Conservation (phyloP, 177 flowering plant genomes). For the Vitis hybrid region DNA sequence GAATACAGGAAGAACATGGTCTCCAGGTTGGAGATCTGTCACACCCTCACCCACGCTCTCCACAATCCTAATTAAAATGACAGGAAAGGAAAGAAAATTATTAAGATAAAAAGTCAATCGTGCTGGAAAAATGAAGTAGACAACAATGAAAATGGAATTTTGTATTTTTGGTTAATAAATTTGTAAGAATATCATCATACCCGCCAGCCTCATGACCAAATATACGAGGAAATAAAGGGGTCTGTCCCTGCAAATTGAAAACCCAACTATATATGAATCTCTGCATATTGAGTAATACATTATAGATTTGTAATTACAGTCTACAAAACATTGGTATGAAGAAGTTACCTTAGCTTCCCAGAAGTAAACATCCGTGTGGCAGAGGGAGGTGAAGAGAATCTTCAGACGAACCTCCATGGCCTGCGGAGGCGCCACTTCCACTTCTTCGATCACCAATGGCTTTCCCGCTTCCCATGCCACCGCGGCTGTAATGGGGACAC, state of each 20-base stretch:
- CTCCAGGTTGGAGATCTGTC: conserved; percentile 52
- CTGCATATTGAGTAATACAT: too few species aligned
- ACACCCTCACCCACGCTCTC: conserved; percentile 68
- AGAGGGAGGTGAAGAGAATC: conserved; percentile 53
- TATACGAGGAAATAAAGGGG: conserved; percentile 56
- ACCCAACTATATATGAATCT: too few species aligned
- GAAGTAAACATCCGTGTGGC: conserved; percentile 59
- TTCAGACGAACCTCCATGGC: conserved; percentile 48
- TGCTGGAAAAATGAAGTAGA: not conserved
- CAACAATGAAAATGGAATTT: not conserved
- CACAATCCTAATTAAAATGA: conserved; percentile 35
- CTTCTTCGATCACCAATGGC: conserved; percentile 45
- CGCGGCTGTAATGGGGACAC: conserved; percentile 24
- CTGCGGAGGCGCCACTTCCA: conserved; percentile 59
- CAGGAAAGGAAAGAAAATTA: not conserved
- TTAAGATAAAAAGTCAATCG: too few species aligned
- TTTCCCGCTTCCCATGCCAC: conserved; percentile 51
- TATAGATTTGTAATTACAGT: too few species aligned
- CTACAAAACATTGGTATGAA: not conserved
- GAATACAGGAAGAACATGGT: conserved; percentile 63
- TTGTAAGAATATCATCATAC: conserved; percentile 25
- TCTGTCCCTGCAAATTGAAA: conserved; percentile 44
- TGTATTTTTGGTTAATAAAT: not conserved
- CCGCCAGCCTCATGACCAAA: conserved; percentile 75
- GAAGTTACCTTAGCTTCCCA: conserved; percentile 56